Percentiles rank a stretch among this genome's conserved stretches.
Evolutionary conservation across 2,329 filamentous ascomycete species (phyloP).

Genomic region (Penicillium sp.): DNA sequence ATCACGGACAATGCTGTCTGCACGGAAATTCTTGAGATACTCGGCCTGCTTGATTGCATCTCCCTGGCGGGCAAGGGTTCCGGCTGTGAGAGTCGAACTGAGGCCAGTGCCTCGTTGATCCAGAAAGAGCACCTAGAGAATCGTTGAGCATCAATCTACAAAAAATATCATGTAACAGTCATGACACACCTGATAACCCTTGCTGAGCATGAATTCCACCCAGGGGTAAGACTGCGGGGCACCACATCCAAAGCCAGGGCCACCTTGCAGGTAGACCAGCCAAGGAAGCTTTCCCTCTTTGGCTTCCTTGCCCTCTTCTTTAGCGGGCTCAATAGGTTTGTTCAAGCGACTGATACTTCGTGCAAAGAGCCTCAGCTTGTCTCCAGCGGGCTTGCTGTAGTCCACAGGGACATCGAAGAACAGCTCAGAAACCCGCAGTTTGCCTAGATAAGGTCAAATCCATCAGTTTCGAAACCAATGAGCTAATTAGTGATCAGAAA

Average conservation of each 20-base stretch:
- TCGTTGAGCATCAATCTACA: background rate
- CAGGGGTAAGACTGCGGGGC: constrained; percentile 71
- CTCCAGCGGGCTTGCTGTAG: constrained; percentile 61
- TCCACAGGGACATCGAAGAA: constrained; percentile 85
- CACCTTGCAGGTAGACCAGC: constrained; percentile 76
- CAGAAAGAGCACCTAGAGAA: constrained; percentile 62
- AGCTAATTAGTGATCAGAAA: background rate
- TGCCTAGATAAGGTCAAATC: constrained; percentile 52
- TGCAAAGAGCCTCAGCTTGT: constrained; percentile 72
- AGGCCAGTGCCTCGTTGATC: constrained; percentile 89
- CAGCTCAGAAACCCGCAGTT: constrained; percentile 73
- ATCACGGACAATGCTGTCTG: constrained; percentile 86
- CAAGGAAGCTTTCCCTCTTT: constrained; percentile 51
- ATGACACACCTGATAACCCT: constrained; percentile 69
- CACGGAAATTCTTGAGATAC: constrained; percentile 81
- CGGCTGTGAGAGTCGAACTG: constrained; percentile 74
- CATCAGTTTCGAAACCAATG: background rate
- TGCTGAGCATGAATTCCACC: constrained; percentile 68
- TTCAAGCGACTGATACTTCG: constrained; percentile 65
- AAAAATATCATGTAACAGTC: background rate
- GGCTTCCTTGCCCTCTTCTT: constrained; percentile 43
- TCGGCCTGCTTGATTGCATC: constrained; percentile 66
- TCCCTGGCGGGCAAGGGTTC: constrained; percentile 65
- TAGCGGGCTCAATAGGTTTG: constrained; percentile 48
- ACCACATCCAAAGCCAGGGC: constrained; percentile 74